Base-by-base conservation (phyloP, 352 stramenopile genomes). In the Phytophthora kernoviae region DNA sequence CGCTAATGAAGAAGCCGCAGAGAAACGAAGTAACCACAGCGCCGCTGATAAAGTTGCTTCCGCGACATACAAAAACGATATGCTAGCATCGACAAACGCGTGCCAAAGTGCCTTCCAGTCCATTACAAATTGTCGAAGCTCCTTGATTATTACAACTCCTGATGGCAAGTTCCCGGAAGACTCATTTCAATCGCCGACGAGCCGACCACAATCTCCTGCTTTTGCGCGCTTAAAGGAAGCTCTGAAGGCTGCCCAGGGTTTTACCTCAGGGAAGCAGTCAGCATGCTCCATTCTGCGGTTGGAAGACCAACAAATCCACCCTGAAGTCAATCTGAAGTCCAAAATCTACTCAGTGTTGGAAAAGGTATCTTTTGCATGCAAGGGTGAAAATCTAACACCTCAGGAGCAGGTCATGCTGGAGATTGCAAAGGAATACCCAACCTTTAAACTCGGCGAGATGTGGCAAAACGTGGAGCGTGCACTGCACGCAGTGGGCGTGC, bases 151-250 rank as follows among this genome's bases (percentile, higher is more conserved):
- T 8, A 67, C 75, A 6, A 17, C 70, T 8, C 46, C 59, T 17
- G 21, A 14, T 37, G 39, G 15, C 24, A 30, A 7, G 6, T 30
- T 6, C 12, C 22, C 5, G 2, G 27, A 53, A 17, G 65, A 73
- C 33, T 6, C 55, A 5, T 39, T 51, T 39, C 37, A 24, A 24
- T 40, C 54, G 2, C 43, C 69, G 18, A 54, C 39, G 0, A 66
- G 47, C 8, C 62, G 79, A 11, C 75, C 79, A 9, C 52, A 81
- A 42, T 90, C 81, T 0, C 79, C 81, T 30, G 82, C 82, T 26
- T 93, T 93, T 65, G 71, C 79, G 6, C 68, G 84, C 2, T 69
- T 93, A 0, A 90, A 91, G 58, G 74, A 91, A 17, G 84, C 84
- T 4, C 69, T 92, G 11, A 76, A 76, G 33, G 80, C 77, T 26